These are phyloP conservation scores for Phytophthora idaei DNA, from an alignment of 352 stramenopile species.

Conservation along the genomic window DNA sequence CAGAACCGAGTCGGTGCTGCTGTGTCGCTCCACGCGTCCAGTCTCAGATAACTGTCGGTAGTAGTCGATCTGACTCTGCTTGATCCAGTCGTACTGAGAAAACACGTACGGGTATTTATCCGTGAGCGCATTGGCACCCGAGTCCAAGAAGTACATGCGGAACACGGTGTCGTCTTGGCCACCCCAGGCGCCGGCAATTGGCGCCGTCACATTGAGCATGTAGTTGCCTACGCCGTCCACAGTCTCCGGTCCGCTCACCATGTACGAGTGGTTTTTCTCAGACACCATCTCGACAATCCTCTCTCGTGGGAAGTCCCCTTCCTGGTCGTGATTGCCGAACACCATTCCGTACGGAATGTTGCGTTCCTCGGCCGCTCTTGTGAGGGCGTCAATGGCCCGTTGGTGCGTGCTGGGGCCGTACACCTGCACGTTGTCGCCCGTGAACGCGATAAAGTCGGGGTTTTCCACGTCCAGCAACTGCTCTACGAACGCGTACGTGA, in stretches of 20 bases:
- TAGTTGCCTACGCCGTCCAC: slow-evolving; percentile 64
- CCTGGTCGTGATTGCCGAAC: slow-evolving; percentile 70
- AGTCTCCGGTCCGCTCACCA: slow-evolving; percentile 33
- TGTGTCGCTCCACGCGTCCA: slow-evolving; percentile 25
- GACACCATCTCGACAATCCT: slow-evolving; percentile 45
- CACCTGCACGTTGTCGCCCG: slow-evolving; percentile 59
- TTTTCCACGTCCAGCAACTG: slow-evolving; percentile 52
- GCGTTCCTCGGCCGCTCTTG: slow-evolving; percentile 39
- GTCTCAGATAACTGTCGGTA: slow-evolving; percentile 42
- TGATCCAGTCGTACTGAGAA: slow-evolving; percentile 61
- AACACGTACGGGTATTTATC: slow-evolving; percentile 41
- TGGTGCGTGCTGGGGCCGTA: slow-evolving; percentile 35
- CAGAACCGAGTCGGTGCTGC: slow-evolving; percentile 20
- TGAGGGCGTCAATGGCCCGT: slow-evolving; percentile 45
- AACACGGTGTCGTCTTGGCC: slow-evolving; percentile 37
- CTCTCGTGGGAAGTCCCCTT: slow-evolving; percentile 41
- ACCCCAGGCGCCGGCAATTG: slow-evolving; percentile 40
- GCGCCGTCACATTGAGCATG: slow-evolving; percentile 49
- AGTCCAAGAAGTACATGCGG: slow-evolving; percentile 74
- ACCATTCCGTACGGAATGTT: slow-evolving; percentile 61
- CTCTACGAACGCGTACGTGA: slow-evolving; percentile 54
- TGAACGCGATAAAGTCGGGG: slow-evolving; percentile 65
- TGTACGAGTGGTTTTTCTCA: slow-evolving; percentile 50
- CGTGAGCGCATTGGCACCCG: slow-evolving; percentile 32
- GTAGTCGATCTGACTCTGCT: slow-evolving; percentile 54